These are phyloP conservation scores for Brassica rapa DNA, from an alignment of 345 rosid genomes.

Conservation along the genomic window DNA sequence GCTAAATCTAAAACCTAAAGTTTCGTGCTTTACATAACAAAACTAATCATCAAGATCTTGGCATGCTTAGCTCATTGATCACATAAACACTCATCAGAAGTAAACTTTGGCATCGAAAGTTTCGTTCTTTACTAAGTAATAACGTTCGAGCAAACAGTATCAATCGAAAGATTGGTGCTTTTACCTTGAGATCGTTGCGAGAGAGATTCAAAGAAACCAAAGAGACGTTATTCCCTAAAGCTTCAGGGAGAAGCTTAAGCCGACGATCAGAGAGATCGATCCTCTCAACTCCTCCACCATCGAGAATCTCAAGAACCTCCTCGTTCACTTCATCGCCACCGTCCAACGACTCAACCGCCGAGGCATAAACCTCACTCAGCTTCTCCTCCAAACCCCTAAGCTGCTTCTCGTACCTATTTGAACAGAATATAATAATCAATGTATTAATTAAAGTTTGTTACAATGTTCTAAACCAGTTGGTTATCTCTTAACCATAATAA, in stretches of 20 bases:
- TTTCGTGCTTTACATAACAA: neutral
- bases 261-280: slow-evolving; percentile 62
- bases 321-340: slow-evolving; percentile 46
- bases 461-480: too few species aligned
- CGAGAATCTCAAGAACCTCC: slow-evolving; percentile 52
- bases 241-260: slow-evolving; percentile 72
- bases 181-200: slow-evolving; percentile 75
- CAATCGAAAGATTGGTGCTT: neutral
- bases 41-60: neutral
- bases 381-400: slow-evolving; percentile 67
- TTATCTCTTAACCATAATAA: too few species aligned
- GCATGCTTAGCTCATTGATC: neutral
- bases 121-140: neutral
- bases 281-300: slow-evolving; percentile 53
- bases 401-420: slow-evolving; percentile 47
- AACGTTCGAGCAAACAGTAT: neutral
- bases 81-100: neutral
- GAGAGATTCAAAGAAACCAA: slow-evolving; percentile 69
- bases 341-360: slow-evolving; percentile 42
- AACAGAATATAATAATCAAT: too few species aligned
- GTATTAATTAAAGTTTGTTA: too few species aligned
- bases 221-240: slow-evolving; percentile 58
- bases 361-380: slow-evolving; percentile 52
- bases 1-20: neutral
- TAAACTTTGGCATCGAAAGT: neutral